phyloP scores from a whole-genome alignment of 2,329 filamentous ascomycete species.

The Fusarium devonianum region DNA sequence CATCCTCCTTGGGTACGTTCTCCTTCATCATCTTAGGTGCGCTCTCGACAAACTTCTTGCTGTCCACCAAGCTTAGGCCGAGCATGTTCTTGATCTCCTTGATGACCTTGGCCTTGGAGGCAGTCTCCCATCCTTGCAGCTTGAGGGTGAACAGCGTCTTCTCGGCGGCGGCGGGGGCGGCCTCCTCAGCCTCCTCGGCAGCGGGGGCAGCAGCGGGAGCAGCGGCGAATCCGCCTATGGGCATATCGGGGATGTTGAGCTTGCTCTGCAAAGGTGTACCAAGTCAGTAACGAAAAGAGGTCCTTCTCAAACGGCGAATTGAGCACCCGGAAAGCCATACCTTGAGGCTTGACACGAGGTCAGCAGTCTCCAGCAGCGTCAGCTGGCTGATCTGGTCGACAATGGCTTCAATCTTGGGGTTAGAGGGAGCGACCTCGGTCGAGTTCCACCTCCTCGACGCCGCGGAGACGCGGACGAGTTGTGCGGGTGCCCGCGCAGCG shows the following conservation, averaged over 20 bases:
- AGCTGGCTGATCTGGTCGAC: conserved; percentile 99
- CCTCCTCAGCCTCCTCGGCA: conserved; percentile 83
- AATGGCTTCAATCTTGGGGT: conserved; percentile 92
- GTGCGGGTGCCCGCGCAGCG: conserved; percentile 57
- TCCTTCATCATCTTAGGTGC: conserved; percentile 99
- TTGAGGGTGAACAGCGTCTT: conserved; percentile 98
- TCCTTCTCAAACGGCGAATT: conserved; percentile 19
- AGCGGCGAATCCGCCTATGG: conserved; percentile 87
- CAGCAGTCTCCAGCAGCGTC: conserved; percentile 95
- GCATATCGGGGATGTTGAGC: conserved; percentile 97
- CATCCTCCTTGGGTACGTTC: conserved; percentile 97
- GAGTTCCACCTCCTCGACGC: conserved; percentile 83
- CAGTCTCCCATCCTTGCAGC: conserved; percentile 86
- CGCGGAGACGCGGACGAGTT: conserved; percentile 54
- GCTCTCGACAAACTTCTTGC: conserved; percentile 99
- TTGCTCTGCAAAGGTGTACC: conserved; percentile 67
- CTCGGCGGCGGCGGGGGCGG: conserved; percentile 88
- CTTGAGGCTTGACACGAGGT: conserved; percentile 94
- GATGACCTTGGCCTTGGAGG: conserved; percentile 97
- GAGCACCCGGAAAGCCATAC: conserved; percentile 56
- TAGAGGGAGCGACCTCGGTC: conserved; percentile 73
- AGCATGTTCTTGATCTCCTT: conserved; percentile 99
- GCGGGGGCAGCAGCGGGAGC: conserved; percentile 65
- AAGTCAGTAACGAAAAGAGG: not conserved
- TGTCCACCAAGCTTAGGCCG: conserved; percentile 94